phyloP scores from a whole-genome alignment of 352 stramenopile genomes.

The Globisporangium apiculatum region DNA sequence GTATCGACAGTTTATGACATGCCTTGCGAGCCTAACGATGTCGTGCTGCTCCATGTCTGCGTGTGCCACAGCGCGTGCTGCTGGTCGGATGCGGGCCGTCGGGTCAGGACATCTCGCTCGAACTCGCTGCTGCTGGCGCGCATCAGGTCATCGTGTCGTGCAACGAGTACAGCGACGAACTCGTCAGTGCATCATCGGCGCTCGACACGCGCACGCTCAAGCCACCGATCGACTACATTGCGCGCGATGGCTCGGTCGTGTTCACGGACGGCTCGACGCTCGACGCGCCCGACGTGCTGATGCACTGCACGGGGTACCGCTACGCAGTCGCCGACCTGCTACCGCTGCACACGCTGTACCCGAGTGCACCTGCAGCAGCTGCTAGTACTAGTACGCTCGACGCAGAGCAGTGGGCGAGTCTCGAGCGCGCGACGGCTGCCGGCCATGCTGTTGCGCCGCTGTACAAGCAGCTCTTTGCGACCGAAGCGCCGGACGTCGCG shows the following conservation, averaged over 20 bases:
- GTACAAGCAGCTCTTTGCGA: constrained; percentile 75
- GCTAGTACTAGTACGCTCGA: constrained; percentile 15
- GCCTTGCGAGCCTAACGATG: no score
- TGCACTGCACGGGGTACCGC: constrained; percentile 72
- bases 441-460: constrained; percentile 45
- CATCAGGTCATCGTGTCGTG: constrained; percentile 55
- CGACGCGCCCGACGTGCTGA: constrained; percentile 54
- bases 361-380: constrained; percentile 6
- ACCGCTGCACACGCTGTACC: constrained; percentile 42
- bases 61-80: constrained; percentile 35
- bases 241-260: constrained; percentile 36
- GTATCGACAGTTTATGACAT: no score
- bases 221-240: constrained; percentile 42
- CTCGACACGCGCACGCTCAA: constrained; percentile 45
- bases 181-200: constrained; percentile 4
- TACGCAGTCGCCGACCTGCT: constrained; percentile 55
- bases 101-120: constrained; percentile 73
- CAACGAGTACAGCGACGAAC: constrained; percentile 26
- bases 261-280: constrained; percentile 55
- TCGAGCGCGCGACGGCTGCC: constrained; percentile 25
- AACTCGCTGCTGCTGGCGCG: constrained; percentile 36
- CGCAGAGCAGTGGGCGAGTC: constrained; percentile 16
- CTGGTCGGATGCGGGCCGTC: constrained; percentile 64
- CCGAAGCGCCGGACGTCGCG: constrained; percentile 61
- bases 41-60: background rate